Conservation (phyloP, 2,329 filamentous ascomycete genomes). For the Lomentospora prolificans region DNA sequence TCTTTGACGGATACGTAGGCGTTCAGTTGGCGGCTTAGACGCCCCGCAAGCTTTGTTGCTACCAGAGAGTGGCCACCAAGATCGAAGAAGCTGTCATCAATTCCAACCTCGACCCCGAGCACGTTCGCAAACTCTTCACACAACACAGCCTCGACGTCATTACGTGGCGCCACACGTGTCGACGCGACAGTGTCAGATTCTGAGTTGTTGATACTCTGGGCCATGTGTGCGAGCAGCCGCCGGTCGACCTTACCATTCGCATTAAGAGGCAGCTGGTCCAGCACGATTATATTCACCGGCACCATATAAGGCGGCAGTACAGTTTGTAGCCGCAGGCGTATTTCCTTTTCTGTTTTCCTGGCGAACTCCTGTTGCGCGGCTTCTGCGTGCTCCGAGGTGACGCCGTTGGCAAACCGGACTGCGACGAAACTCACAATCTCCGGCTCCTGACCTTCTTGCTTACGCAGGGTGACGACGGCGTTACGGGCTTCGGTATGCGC, state of each 20-base stretch:
- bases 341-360: neutral
- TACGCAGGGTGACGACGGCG: neutral
- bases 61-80: constrained; percentile 12
- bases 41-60: neutral
- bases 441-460: constrained; percentile 1
- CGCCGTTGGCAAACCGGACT: neutral
- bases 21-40: constrained; percentile 8
- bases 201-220: neutral
- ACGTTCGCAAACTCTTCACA: constrained; percentile 11
- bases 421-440: neutral
- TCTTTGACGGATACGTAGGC: constrained; percentile 4
- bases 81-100: constrained; percentile 13
- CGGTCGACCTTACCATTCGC: neutral
- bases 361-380: neutral
- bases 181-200: neutral
- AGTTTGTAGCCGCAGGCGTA: neutral
- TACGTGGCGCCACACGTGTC: neutral
- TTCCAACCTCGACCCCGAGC: constrained; percentile 9
- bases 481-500: neutral
- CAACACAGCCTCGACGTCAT: constrained; percentile 8
- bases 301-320: neutral
- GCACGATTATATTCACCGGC: neutral
- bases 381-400: neutral
- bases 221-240: neutral
- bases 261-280: neutral